Evolutionary conservation across 148 eudicot species (phyloP).

Genomic region (Fallopia convolvulus): DNA sequence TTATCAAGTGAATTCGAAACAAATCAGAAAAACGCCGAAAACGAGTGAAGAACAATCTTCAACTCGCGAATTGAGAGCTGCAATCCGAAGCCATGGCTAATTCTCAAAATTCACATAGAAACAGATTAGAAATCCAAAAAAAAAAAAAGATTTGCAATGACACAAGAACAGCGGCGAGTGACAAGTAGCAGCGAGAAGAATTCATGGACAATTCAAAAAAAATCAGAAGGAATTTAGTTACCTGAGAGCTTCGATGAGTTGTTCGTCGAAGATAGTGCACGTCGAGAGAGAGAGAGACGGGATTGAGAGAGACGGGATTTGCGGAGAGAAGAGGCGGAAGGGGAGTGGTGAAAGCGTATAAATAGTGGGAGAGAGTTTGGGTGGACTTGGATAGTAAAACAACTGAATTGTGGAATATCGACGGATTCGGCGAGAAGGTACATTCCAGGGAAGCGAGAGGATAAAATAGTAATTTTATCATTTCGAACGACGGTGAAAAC

Average conservation of each 20-base stretch:
- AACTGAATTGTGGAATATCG: neutral
- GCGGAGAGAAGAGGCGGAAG: conserved; percentile 3
- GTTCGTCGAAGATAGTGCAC: neutral
- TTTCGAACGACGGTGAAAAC: no score
- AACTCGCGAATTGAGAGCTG: neutral
- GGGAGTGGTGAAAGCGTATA: neutral
- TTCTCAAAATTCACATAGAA: neutral
- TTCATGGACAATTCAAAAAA: neutral
- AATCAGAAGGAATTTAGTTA: neutral
- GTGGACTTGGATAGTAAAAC: conserved; percentile 13
- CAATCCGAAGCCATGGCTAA: neutral
- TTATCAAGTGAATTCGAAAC: neutral
- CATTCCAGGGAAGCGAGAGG: neutral
- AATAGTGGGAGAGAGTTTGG: neutral
- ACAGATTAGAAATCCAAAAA: neutral
- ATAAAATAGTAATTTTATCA: neutral
- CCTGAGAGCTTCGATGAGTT: neutral
- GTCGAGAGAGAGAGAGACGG: conserved; percentile 12
- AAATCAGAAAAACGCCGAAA: neutral
- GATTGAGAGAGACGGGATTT: neutral
- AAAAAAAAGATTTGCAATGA: neutral
- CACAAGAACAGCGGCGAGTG: neutral
- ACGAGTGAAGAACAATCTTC: neutral
- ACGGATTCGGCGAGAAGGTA: conserved; percentile 1
- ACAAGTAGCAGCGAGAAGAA: neutral